These are phyloP conservation scores for Kwoniella shivajii DNA, from an alignment of 1,284 basidiomycete species.

Conservation along the genomic window DNA sequence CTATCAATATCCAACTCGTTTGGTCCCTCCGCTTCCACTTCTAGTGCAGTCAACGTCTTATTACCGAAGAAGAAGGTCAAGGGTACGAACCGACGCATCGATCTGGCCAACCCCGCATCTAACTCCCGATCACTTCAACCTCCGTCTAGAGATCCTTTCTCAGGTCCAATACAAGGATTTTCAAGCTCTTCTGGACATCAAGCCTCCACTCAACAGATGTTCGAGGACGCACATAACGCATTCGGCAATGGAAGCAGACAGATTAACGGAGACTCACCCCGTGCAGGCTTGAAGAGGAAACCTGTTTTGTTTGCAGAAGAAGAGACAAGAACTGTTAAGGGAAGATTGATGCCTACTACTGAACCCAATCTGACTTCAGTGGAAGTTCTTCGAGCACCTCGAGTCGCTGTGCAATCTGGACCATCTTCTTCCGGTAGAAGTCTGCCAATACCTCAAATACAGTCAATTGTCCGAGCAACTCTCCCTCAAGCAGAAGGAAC, in stretches of 20 bases:
- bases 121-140: constrained; percentile 8
- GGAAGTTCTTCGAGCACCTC: constrained; percentile 39
- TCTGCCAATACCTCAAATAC: constrained; percentile 29
- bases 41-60: constrained; percentile 29
- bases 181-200: constrained; percentile 26
- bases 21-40: constrained; percentile 16
- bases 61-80: constrained; percentile 32
- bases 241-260: constrained; percentile 22
- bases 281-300: constrained; percentile 37
- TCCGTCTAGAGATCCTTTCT: constrained; percentile 12
- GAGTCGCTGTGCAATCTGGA: constrained; percentile 12
- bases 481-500: constrained; percentile 15
- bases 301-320: constrained; percentile 22
- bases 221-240: constrained; percentile 33
- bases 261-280: constrained; percentile 15
- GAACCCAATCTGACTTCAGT: constrained; percentile 22
- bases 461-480: constrained; percentile 34
- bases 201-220: constrained; percentile 39
- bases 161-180: constrained; percentile 37
- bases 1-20: constrained; percentile 15
- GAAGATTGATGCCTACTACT: constrained; percentile 31
- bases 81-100: constrained; percentile 17
- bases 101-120: constrained; percentile 9
- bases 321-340: constrained; percentile 10
- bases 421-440: constrained; percentile 2